Evolutionary conservation across 2,329 filamentous ascomycete genomes (phyloP), one percentile per base, ranked within the genome.

Genomic region (Fusarium sambucinum): DNA sequence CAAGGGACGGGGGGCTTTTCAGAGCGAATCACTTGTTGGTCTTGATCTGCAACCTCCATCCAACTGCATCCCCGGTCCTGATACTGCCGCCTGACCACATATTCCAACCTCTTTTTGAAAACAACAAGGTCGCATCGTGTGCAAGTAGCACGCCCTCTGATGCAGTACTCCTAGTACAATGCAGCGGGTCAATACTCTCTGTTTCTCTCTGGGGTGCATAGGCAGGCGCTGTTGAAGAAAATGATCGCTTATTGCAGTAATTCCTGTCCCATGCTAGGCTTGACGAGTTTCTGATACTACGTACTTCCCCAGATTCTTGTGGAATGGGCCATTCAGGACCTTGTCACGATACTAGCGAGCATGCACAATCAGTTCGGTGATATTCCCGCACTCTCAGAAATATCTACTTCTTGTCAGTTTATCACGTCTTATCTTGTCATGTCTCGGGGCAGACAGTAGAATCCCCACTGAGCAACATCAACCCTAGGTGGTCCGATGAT

Each of bases 31-130:
- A 72, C 29, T 65, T n/a, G 30, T 40, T 32, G 13, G 40, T 53
- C 21, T 65, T 41, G 48, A 50, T 64, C 58, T 59, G 55, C 66
- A 70, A 50, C 47, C 69, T 60, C 66, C 70, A 66, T 69, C 51
- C 70, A 69, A 59, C 54, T 59, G 46, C 50, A 47, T 73, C 52
- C 59, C 59, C 51, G 45, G 45, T 56, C 59, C 59, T 69, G 46
- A 58, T 63, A 66, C 70, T 72, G 70, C 70, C 72, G 71, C 69
- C 72, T 74, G 72, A 74, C 72, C 62, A 71, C 50, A 40, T 61
- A 55, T 60, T 66, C 70, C 66, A 74, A 74, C 66, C 71, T 64
- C 57, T 62, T 68, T 59, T 68, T 58, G 30, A 50, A 41, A 55
- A 55, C 35, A 42, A 51, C 55, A 57, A 70, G 55, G 51, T 61